Conservation (phyloP, 768 basidiomycete genomes). For the Rhodotorula sphaerocarpa region DNA sequence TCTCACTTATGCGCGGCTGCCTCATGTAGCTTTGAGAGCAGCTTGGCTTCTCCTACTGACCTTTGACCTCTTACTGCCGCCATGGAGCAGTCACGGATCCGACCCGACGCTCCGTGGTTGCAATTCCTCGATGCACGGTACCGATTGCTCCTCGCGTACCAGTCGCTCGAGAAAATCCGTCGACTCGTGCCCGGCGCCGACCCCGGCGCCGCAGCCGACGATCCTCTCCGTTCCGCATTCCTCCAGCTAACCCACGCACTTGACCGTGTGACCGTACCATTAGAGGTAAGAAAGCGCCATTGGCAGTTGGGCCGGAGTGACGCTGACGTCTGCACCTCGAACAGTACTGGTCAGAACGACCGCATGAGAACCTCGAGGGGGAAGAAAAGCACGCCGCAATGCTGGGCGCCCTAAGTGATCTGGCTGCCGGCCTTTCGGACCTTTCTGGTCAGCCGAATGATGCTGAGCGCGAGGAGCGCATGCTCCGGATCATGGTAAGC, state of each 20-base stretch:
- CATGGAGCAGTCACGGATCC: neutral
- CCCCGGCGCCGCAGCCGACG: neutral
- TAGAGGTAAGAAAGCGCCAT: neutral
- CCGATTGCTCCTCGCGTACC: neutral
- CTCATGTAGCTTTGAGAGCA: too few relatives aligned
- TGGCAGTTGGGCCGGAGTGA: neutral
- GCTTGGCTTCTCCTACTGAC: neutral
- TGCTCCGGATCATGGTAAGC: too few relatives aligned
- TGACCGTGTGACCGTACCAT: conserved; percentile 5
- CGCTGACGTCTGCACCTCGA: neutral
- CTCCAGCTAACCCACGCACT: neutral
- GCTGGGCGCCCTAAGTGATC: too few relatives aligned
- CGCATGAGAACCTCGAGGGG: neutral
- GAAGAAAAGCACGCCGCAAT: neutral
- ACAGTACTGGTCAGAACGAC: conserved; percentile 8
- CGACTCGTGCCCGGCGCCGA: neutral
- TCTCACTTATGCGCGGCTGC: too few relatives aligned
- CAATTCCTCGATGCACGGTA: neutral
- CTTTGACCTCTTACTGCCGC: neutral
- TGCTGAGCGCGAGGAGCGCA: too few relatives aligned
- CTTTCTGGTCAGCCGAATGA: too few relatives aligned
- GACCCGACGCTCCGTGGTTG: conserved; percentile 9
- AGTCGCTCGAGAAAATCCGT: neutral
- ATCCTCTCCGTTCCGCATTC: neutral
- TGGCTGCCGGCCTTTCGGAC: too few relatives aligned